Evolutionary conservation across 192 early-diverging fungal species (phyloP).

Genomic region (Entomortierella lignicola): DNA sequence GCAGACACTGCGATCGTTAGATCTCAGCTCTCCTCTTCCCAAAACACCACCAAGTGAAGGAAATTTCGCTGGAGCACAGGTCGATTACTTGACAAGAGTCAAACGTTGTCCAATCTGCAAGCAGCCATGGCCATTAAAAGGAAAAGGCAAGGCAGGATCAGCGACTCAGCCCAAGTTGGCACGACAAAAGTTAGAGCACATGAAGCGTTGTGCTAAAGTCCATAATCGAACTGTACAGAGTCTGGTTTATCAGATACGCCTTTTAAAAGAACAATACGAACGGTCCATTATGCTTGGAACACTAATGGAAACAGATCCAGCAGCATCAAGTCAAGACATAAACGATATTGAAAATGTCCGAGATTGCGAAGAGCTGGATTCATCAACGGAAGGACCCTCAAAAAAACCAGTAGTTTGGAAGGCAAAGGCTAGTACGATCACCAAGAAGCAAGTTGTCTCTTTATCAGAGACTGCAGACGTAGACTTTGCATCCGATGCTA

Average conservation of each 20-base stretch:
- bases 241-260: slow-evolving; percentile 34
- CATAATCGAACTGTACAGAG: slow-evolving; percentile 27
- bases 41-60: neutral
- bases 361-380: neutral
- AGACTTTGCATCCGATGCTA: slow-evolving; percentile 41
- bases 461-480: slow-evolving; percentile 27
- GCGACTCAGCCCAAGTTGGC: slow-evolving; percentile 10
- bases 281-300: slow-evolving; percentile 23
- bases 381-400: neutral
- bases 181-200: slow-evolving; percentile 36
- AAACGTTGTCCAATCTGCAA: slow-evolving; percentile 45
- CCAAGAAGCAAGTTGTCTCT: slow-evolving; percentile 27
- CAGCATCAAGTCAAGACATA: neutral
- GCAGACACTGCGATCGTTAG: slow-evolving; percentile 7
- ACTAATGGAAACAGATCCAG: neutral
- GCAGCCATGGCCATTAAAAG: slow-evolving; percentile 23
- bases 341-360: neutral
- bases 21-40: neutral
- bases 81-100: slow-evolving; percentile 35
- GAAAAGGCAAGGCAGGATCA: slow-evolving; percentile 1
- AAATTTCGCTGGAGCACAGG: slow-evolving; percentile 21
- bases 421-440: neutral
- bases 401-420: neutral
- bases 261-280: slow-evolving; percentile 36
- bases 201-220: slow-evolving; percentile 37